Evolutionary conservation across 768 basidiomycete species (phyloP).

Genomic region (Suillus subluteus): DNA sequence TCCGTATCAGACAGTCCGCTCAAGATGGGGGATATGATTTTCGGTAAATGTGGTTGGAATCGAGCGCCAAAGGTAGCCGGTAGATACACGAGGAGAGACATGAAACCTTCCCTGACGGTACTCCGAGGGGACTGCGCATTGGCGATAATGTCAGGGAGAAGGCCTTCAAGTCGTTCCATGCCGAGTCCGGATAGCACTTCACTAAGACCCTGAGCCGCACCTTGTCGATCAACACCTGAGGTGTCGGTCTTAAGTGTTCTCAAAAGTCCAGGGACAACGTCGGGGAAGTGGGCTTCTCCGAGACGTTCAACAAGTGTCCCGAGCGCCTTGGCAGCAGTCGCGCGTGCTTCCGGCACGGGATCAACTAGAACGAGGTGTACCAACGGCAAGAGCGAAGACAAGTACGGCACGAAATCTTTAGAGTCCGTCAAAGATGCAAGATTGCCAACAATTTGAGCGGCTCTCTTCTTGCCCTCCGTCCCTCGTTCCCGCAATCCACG

Average conservation of each 20-base stretch:
- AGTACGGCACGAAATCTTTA: conserved; percentile 93
- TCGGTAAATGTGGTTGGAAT: conserved; percentile 94
- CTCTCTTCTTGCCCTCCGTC: conserved; percentile 93
- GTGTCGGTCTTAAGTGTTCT: conserved; percentile 90
- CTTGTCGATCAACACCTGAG: conserved; percentile 95
- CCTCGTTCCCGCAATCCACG: conserved; percentile 90
- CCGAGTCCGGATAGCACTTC: conserved; percentile 95
- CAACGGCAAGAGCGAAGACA: conserved; percentile 85
- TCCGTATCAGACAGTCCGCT: conserved; percentile 90
- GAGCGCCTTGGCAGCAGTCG: conserved; percentile 94
- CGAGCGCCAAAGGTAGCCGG: conserved; percentile 96
- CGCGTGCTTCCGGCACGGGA: conserved; percentile 96
- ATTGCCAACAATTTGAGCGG: conserved; percentile 97
- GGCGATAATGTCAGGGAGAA: conserved; percentile 91
- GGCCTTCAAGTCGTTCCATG: conserved; percentile 94
- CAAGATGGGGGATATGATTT: conserved; percentile 92
- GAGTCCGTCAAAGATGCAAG: conserved; percentile 87
- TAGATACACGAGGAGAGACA: conserved; percentile 93
- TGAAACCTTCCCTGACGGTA: conserved; percentile 96
- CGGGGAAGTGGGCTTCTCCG: conserved; percentile 94
- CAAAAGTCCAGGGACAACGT: conserved; percentile 88
- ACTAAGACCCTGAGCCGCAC: conserved; percentile 94
- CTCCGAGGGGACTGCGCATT: conserved; percentile 89
- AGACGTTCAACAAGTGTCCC: conserved; percentile 96
- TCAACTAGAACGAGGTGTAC: conserved; percentile 93